A percentile compares a stretch with the other conserved stretches of the same genome.
Conservation (phyloP, 2,329 filamentous ascomycete genomes). For the Xylariaceae sp. region DNA sequence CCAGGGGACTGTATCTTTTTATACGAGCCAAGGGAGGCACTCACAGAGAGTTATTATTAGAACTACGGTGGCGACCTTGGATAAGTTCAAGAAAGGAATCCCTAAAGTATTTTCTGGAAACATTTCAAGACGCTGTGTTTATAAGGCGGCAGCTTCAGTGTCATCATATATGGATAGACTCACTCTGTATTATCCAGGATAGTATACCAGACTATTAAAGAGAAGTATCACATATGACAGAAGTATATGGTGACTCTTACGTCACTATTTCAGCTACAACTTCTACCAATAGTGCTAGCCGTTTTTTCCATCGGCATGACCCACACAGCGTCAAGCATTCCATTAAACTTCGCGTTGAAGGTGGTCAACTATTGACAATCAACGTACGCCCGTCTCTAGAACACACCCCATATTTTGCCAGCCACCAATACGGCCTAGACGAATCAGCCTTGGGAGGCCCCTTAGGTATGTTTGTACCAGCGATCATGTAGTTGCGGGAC, state of each 20-base stretch:
- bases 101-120: constrained; percentile 18
- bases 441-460: constrained; percentile 19
- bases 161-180: constrained; percentile 26
- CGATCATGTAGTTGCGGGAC: constrained; percentile 21
- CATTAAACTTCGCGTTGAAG: background rate
- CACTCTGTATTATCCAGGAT: constrained; percentile 19
- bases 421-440: constrained; percentile 16
- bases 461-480: constrained; percentile 20
- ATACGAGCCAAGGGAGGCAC: constrained; percentile 9
- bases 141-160: constrained; percentile 18
- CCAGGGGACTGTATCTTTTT: constrained; percentile 18
- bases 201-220: constrained; percentile 20
- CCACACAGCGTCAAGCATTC: constrained; percentile 7
- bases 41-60: constrained; percentile 14
- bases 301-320: constrained; percentile 20
- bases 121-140: constrained; percentile 23
- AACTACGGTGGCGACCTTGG: constrained; percentile 11
- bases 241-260: constrained; percentile 23
- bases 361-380: background rate
- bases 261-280: constrained; percentile 21
- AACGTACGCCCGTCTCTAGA: constrained; percentile 22
- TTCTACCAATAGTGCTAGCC: constrained; percentile 20
- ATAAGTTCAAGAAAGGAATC: constrained; percentile 19
- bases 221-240: constrained; percentile 21
- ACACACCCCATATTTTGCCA: constrained; percentile 19